Conservation (phyloP, 495 filamentous ascomycete species). For the Neurospora cerealis region DNA sequence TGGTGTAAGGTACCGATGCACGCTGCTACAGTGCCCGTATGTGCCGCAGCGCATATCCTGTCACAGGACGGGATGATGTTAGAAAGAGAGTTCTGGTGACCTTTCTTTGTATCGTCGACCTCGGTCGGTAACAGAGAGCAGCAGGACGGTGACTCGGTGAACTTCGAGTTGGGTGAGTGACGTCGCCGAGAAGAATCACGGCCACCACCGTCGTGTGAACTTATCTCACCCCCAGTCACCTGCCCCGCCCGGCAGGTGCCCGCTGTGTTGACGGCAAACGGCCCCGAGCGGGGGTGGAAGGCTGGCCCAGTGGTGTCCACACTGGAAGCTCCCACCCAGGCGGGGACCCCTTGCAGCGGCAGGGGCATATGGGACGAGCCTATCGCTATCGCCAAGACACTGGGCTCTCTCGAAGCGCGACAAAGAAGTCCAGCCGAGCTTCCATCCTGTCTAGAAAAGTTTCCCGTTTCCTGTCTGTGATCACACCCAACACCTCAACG, state of each 20-base stretch:
- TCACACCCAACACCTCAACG: not conserved
- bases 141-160: not conserved
- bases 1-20: not conserved
- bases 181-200: not conserved
- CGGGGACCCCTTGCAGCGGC: conserved; percentile 6
- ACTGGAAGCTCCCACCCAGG: not conserved
- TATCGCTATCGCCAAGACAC: not conserved
- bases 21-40: not conserved
- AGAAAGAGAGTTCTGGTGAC: not conserved
- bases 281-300: not conserved
- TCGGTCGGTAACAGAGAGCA: not conserved
- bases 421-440: not conserved
- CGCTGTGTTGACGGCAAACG: not conserved
- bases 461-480: not conserved
- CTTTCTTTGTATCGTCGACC: not conserved
- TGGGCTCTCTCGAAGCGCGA: not conserved
- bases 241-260: not conserved
- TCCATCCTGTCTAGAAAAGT: conserved; percentile 6
- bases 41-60: not conserved
- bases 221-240: not conserved
- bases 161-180: not conserved
- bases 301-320: not conserved
- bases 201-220: not conserved
- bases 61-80: not conserved
- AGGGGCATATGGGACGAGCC: not conserved